These are phyloP conservation scores for Lasiodiplodia citricola DNA, from an alignment of 2,329 filamentous ascomycete species.

Conservation along the genomic window DNA sequence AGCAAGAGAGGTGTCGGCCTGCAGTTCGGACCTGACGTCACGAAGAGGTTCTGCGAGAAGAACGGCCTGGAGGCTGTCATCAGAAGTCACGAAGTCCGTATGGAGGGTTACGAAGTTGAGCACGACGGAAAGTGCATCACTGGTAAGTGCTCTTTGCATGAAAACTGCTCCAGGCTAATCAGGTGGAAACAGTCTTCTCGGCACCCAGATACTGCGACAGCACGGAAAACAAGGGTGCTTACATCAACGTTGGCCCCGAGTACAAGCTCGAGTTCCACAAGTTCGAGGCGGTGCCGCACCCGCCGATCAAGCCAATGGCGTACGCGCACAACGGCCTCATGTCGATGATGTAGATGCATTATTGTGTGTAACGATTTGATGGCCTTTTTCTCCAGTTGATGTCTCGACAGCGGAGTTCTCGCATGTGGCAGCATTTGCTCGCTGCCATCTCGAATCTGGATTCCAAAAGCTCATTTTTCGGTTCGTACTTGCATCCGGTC, in stretches of 20 bases:
- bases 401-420: slow-evolving; percentile 5
- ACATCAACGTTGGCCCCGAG: slow-evolving; percentile 93
- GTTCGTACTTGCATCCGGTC: background rate
- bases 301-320: slow-evolving; percentile 91
- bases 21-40: slow-evolving; percentile 96
- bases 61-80: slow-evolving; percentile 96
- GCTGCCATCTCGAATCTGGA: background rate
- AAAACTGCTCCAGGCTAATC: background rate
- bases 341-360: slow-evolving; percentile 65
- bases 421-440: background rate
- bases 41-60: slow-evolving; percentile 93
- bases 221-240: slow-evolving; percentile 97
- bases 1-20: slow-evolving; percentile 96
- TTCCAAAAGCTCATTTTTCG: slow-evolving; percentile 13
- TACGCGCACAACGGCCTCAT: slow-evolving; percentile 85
- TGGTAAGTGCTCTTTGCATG: slow-evolving; percentile 56
- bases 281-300: slow-evolving; percentile 96
- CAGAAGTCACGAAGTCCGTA: slow-evolving; percentile 94
- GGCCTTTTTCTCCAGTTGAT: slow-evolving; percentile 12
- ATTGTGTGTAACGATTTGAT: slow-evolving; percentile 4
- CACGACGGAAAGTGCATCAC: slow-evolving; percentile 96
- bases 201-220: slow-evolving; percentile 97
- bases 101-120: slow-evolving; percentile 99
- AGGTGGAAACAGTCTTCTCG: slow-evolving; percentile 74
- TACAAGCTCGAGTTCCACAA: slow-evolving; percentile 91